These are phyloP conservation scores for Venturia aucupariae DNA, from an alignment of 2,329 filamentous ascomycete species.

Conservation along the genomic window DNA sequence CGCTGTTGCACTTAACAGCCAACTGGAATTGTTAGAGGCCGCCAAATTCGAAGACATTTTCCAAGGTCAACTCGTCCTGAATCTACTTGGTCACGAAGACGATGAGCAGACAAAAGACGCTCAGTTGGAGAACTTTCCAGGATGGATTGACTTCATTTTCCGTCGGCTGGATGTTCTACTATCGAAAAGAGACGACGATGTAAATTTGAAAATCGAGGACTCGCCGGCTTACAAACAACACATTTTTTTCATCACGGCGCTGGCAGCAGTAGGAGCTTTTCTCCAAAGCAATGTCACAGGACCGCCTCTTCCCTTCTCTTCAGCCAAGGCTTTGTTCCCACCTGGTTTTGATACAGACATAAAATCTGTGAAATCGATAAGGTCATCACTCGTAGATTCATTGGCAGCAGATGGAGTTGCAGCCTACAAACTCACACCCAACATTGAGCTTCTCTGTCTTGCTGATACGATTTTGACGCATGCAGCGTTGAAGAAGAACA, in stretches of 20 bases:
- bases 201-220: slow-evolving; percentile 17
- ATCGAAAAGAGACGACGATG: slow-evolving; percentile 21
- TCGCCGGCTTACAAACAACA: slow-evolving; percentile 19
- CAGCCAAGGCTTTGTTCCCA: slow-evolving; percentile 42
- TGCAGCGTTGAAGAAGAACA: slow-evolving; percentile 36
- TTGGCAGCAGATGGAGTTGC: slow-evolving; percentile 77
- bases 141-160: slow-evolving; percentile 39
- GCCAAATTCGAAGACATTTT: slow-evolving; percentile 35
- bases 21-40: slow-evolving; percentile 31
- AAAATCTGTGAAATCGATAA: slow-evolving; percentile 33
- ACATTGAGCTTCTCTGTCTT: slow-evolving; percentile 74
- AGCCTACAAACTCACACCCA: slow-evolving; percentile 74
- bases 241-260: slow-evolving; percentile 46
- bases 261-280: slow-evolving; percentile 67
- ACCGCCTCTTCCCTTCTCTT: slow-evolving; percentile 58
- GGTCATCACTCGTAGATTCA: slow-evolving; percentile 54
- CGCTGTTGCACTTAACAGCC: slow-evolving; percentile 27
- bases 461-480: slow-evolving; percentile 53
- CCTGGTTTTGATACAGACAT: slow-evolving; percentile 32
- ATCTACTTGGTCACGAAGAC: slow-evolving; percentile 32
- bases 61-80: slow-evolving; percentile 29
- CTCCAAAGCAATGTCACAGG: slow-evolving; percentile 83
- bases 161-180: slow-evolving; percentile 32
- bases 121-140: slow-evolving; percentile 25
- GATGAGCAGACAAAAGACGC: slow-evolving; percentile 25